Base-by-base conservation (phyloP, 2,329 filamentous ascomycete genomes). In the Epichloe bromicola region DNA sequence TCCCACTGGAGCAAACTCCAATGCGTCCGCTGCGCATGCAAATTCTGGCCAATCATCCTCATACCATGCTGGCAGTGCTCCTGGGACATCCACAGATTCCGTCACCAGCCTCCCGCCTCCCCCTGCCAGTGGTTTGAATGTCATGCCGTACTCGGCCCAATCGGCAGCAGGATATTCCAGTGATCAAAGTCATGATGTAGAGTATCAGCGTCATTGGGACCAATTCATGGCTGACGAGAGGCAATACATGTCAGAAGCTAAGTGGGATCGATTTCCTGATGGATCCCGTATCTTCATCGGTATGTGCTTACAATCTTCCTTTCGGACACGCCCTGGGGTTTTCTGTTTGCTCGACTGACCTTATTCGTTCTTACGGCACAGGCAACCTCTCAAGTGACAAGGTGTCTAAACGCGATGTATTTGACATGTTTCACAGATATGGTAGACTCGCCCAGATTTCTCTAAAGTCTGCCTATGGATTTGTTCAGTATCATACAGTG, bases 381-480 rank as follows among this genome's bases (percentile, higher is more conserved):
- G 89, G 90, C 50, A 98, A 97, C 63, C 75, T 98, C 11, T 90
- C 89, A 2, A 91, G 86, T 49, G 91, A 97, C 65, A 84, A 90
- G 63, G 90, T 95, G 14, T 93, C 88, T 6, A 97, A 97, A 68
- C 81, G 86, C 57, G 90, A 97, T 67, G 82, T 97, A 8, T 97
- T 95, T 68, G 85, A 95, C 63, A 76, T 91, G 17, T 97, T 98
- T 63, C 82, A 89, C 62, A 78, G 76, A 52, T 90, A 88, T 63
- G 93, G 93, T 50, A 84, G 83, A 54, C 74, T 98, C 45, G 91
- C 90, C 2, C 93, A 98, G 65, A 93, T 97, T 54, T 95, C 89
- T 1, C 88, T 97, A 59, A 97, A 97, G 67, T 89, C 93, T 57
- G 90, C 90, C 1, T 97, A 95, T 67, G 93, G 93, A 1, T 98